Evolutionary conservation across 169 alveolate genomes (phyloP).

Genomic region (Eimeria maxima): DNA sequence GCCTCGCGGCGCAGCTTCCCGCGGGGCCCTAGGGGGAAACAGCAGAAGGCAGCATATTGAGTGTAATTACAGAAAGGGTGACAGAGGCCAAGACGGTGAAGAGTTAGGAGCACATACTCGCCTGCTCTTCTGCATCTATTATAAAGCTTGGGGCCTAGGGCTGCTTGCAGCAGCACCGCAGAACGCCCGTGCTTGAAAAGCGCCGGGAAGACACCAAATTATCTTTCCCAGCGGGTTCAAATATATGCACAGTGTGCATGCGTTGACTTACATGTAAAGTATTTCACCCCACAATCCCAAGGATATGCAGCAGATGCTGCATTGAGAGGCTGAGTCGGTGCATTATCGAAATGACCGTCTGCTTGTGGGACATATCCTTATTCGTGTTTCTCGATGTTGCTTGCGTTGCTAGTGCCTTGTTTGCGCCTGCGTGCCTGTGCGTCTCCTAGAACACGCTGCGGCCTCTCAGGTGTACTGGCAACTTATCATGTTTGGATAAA

Average conservation of each 20-base stretch:
- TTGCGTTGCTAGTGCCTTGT: neutral
- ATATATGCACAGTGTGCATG: neutral
- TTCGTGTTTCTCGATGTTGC: neutral
- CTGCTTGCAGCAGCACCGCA: constrained; percentile 66
- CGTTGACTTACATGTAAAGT: neutral
- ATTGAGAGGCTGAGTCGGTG: neutral
- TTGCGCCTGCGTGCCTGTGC: neutral
- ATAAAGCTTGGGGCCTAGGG: constrained; percentile 11
- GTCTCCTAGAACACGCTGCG: neutral
- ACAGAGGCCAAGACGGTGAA: neutral
- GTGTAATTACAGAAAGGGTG: neutral
- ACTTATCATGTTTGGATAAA: neutral
- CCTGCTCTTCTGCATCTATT: neutral
- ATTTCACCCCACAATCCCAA: neutral
- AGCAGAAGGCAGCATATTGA: constrained; percentile 22
- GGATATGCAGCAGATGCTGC: constrained; percentile 16
- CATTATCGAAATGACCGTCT: neutral
- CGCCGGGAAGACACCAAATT: neutral
- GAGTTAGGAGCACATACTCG: neutral
- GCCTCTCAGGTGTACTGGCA: neutral
- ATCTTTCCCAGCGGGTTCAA: neutral
- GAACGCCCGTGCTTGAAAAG: constrained; percentile 13
- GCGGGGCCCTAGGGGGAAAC: constrained; percentile 11
- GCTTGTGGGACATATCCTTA: neutral
- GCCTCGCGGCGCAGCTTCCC: constrained; percentile 12